Conservation (phyloP, 179 eudicot genomes). For the Spinacia oleracea region DNA sequence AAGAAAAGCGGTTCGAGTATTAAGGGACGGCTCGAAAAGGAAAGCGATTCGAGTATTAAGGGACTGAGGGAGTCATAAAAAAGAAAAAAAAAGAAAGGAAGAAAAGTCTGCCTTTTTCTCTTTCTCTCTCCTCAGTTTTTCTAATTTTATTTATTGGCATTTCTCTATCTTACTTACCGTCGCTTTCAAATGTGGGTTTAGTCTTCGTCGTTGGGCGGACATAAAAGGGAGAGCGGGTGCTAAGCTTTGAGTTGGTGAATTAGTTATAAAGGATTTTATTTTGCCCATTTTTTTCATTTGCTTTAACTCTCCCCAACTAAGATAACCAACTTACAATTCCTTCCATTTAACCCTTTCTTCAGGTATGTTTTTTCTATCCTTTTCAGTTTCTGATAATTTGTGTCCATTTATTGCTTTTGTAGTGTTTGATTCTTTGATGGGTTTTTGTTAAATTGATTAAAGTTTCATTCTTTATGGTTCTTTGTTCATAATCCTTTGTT, state of each 20-base stretch:
- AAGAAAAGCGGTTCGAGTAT: too few species aligned
- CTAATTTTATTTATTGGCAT: background rate
- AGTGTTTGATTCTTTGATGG: slow-evolving; percentile 11
- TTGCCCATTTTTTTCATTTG: background rate
- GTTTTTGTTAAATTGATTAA: slow-evolving; percentile 13
- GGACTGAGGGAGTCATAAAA: too few species aligned
- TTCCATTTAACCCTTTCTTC: background rate
- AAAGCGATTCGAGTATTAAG: too few species aligned
- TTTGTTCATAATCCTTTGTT: background rate
- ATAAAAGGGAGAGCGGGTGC: slow-evolving; percentile 34
- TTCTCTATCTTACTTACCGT: slow-evolving; percentile 26
- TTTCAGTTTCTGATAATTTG: background rate
- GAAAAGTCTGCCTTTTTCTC: slow-evolving; percentile 39
- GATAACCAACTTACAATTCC: background rate
- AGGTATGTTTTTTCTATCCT: background rate
- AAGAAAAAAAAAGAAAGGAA: slow-evolving; percentile 3
- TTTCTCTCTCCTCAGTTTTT: background rate
- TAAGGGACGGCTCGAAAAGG: too few species aligned
- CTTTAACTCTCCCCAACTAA: background rate
- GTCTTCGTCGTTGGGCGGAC: slow-evolving; percentile 38
- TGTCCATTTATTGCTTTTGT: background rate
- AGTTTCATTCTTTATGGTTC: slow-evolving; percentile 18
- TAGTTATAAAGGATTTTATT: slow-evolving; percentile 22
- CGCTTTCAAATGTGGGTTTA: slow-evolving; percentile 34
- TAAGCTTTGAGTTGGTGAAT: slow-evolving; percentile 21